Evolutionary conservation across 257 asterid genomes (phyloP).

Genomic region (Galeopsis tetrahit): DNA sequence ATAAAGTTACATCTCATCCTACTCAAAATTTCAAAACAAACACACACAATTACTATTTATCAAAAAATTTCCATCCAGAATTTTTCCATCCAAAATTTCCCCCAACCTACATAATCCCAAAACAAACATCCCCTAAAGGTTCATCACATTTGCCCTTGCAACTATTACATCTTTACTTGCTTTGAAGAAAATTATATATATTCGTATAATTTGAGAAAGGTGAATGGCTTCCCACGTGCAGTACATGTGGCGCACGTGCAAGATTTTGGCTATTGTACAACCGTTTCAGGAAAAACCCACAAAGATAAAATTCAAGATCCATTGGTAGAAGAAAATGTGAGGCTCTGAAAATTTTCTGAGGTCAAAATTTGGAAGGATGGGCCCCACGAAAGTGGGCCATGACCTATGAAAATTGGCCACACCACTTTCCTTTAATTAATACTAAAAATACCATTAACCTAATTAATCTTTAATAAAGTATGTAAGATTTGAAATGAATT

Average conservation of each 20-base stretch:
- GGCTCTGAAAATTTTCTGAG: neutral
- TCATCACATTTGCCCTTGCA: too few relatives aligned
- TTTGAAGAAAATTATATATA: neutral
- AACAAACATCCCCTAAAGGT: too few relatives aligned
- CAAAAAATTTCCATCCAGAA: too few relatives aligned
- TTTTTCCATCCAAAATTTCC: too few relatives aligned
- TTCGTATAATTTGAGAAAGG: neutral
- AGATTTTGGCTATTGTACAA: conserved; percentile 24
- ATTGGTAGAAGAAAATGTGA: neutral
- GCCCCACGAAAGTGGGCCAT: conserved; percentile 20
- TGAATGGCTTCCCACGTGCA: conserved; percentile 35
- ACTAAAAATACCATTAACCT: conserved; percentile 31
- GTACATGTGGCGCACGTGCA: conserved; percentile 44
- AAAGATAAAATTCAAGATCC: neutral
- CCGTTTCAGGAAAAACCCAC: neutral
- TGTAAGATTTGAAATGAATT: conserved; percentile 39
- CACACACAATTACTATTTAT: too few relatives aligned
- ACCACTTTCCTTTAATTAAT: conserved; percentile 34
- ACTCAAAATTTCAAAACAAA: too few relatives aligned
- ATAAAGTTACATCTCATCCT: too few relatives aligned
- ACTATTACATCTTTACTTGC: too few relatives aligned
- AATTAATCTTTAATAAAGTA: conserved; percentile 42
- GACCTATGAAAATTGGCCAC: conserved; percentile 11
- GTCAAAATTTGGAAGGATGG: conserved; percentile 8
- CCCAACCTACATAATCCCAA: too few relatives aligned